These are phyloP conservation scores for Rhodotorula kratochvilovae DNA, from an alignment of 768 basidiomycete genomes.

Conservation along the genomic window DNA sequence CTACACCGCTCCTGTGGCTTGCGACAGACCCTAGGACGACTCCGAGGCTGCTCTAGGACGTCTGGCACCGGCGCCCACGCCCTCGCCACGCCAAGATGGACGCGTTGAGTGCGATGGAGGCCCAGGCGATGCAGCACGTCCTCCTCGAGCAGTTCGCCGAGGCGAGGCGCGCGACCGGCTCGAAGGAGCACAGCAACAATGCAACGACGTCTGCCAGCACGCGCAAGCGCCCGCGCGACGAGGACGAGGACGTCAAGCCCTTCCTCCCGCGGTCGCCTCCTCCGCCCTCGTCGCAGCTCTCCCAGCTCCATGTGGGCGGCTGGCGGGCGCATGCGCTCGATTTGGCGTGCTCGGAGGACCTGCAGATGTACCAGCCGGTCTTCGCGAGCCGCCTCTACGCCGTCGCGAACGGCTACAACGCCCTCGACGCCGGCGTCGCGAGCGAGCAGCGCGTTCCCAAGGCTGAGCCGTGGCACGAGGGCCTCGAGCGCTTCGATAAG, in stretches of 20 bases:
- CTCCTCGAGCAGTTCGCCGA: background rate
- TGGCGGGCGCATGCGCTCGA: background rate
- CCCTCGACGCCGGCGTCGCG: background rate
- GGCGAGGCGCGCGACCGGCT: too few species aligned
- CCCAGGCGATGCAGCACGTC: background rate
- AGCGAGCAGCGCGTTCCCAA: background rate
- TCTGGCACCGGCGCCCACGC: background rate
- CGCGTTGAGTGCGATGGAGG: background rate
- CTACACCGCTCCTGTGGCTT: too few species aligned
- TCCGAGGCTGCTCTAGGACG: background rate
- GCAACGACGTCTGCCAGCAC: too few species aligned
- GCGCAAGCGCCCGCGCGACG: background rate
- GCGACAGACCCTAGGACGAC: too few species aligned
- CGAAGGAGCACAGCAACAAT: background rate
- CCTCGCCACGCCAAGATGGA: background rate
- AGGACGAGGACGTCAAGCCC: background rate
- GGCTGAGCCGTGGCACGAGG: background rate
- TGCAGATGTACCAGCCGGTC: background rate
- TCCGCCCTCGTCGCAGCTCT: background rate
- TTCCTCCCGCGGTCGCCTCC: background rate
- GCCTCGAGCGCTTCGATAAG: background rate
- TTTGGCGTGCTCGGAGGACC: background rate
- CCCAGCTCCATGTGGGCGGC: too few species aligned
- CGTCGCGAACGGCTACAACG: background rate
- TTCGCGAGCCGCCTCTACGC: background rate